These are phyloP conservation scores for Eucalyptus tenuipes DNA, from an alignment of 345 rosid species.

Conservation along the genomic window DNA sequence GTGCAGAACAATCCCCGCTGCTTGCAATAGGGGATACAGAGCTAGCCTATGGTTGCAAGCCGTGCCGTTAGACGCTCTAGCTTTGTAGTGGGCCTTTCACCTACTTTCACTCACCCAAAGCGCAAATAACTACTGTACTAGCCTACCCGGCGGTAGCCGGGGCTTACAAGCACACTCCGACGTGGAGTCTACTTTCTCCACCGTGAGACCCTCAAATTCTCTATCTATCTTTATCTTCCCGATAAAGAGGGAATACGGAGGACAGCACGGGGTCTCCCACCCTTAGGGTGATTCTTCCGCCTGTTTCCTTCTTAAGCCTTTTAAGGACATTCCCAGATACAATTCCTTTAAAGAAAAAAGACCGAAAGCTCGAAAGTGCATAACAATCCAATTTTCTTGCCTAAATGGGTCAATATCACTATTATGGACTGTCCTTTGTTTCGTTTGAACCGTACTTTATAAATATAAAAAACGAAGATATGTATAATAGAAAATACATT, in stretches of 20 bases:
- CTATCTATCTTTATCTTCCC: too few relatives aligned
- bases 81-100: too few relatives aligned
- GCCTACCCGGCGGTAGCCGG: accelerated
- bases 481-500: not conserved
- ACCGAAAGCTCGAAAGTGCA: not conserved
- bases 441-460: not conserved
- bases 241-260: too few relatives aligned
- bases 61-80: accelerated
- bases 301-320: too few relatives aligned
- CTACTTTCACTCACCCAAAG: accelerated
- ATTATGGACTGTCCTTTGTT: not conserved
- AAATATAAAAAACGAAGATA: not conserved
- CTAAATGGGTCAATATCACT: not conserved
- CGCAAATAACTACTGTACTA: accelerated
- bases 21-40: too few relatives aligned
- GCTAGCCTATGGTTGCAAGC: accelerated
- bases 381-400: not conserved
- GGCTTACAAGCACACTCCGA: too few relatives aligned
- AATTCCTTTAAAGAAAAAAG: not conserved
- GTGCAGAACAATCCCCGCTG: accelerated
- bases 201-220: accelerated
- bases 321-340: too few relatives aligned
- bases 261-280: accelerated
- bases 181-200: too few relatives aligned
- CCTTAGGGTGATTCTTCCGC: accelerated